Evolutionary conservation across 2,329 filamentous ascomycete genomes (phyloP).

Genomic region (Dendrostoma leiphaemia): DNA sequence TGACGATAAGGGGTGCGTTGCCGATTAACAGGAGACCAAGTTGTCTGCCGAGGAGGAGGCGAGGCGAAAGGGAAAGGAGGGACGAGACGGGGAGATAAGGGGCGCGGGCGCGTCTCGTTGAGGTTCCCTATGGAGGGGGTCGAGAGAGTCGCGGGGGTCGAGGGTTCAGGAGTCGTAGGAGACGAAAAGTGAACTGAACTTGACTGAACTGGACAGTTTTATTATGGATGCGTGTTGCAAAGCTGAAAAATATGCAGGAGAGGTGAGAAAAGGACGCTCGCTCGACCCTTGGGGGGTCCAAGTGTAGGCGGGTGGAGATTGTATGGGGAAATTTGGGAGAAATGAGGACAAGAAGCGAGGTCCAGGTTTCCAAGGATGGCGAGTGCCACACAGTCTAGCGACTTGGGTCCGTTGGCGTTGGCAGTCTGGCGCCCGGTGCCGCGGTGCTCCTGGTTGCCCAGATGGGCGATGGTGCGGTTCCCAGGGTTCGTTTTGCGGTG

Average conservation of each 20-base stretch:
- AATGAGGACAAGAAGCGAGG: constrained; percentile 24
- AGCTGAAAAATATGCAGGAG: constrained; percentile 16
- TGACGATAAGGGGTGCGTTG: constrained; percentile 21
- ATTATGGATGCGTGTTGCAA: constrained; percentile 15
- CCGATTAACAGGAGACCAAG: constrained; percentile 20
- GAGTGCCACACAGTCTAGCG: constrained; percentile 14
- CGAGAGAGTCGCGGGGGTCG: constrained; percentile 2
- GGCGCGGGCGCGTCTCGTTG: constrained; percentile 14
- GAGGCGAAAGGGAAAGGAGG: constrained; percentile 18
- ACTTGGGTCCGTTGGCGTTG: constrained; percentile 1
- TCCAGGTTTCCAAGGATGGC: constrained; percentile 17
- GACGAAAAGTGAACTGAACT: too few species aligned
- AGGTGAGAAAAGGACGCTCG: constrained; percentile 25
- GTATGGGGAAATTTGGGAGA: constrained; percentile 21
- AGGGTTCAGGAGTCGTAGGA: not conserved
- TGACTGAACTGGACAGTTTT: constrained; percentile 12
- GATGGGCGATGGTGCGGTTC: not conserved
- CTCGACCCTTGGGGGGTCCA: constrained; percentile 15
- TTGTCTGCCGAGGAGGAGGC: constrained; percentile 20
- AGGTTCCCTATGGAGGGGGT: constrained; percentile 13
- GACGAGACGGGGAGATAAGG: constrained; percentile 7
- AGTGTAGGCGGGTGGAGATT: constrained; percentile 24
- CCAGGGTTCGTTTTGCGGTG: not conserved
- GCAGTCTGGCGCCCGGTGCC: not conserved
- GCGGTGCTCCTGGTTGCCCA: too few species aligned